A percentile compares a stretch with the other conserved stretches of the same genome.
These are phyloP conservation scores for Psilocybe azurescens DNA, from an alignment of 768 basidiomycete species.

Conservation along the genomic window DNA sequence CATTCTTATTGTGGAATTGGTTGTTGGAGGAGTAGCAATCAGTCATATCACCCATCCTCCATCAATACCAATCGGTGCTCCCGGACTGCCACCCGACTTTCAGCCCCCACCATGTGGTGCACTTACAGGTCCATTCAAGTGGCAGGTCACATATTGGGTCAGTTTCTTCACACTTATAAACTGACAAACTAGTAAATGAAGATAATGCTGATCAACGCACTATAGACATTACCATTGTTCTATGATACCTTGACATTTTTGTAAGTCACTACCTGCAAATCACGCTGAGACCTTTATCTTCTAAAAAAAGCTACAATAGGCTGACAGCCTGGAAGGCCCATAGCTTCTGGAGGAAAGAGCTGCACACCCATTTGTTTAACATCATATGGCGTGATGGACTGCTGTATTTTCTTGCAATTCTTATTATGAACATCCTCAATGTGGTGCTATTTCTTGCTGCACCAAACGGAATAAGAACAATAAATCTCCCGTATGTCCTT, in stretches of 20 bases:
- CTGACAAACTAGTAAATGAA: no score
- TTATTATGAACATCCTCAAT: constrained; percentile 27
- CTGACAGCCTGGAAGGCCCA: constrained; percentile 9
- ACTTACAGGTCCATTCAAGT: constrained; percentile 19
- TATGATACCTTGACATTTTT: constrained; percentile 22
- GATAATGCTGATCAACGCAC: background rate
- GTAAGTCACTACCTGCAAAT: constrained; percentile 2
- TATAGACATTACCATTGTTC: constrained; percentile 13
- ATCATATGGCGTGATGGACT: constrained; percentile 23
- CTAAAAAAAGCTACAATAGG: background rate
- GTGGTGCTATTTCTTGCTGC: constrained; percentile 24
- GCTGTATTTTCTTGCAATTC: constrained; percentile 28
- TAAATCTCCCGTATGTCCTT: constrained; percentile 26
- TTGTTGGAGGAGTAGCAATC: constrained; percentile 16
- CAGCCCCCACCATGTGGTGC: constrained; percentile 20
- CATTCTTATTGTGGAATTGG: constrained; percentile 15
- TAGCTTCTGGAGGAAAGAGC: constrained; percentile 2
- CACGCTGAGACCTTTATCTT: constrained; percentile 4
- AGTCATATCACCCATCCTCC: constrained; percentile 18
- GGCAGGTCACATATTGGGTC: constrained; percentile 28
- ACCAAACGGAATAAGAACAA: constrained; percentile 13
- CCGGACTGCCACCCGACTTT: constrained; percentile 10
- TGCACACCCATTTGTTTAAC: constrained; percentile 1
- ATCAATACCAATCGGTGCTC: background rate
- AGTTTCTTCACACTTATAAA: background rate